Base-by-base conservation (phyloP, 1,139 yeast species). In the Yamadazyma atmosphaerica region DNA sequence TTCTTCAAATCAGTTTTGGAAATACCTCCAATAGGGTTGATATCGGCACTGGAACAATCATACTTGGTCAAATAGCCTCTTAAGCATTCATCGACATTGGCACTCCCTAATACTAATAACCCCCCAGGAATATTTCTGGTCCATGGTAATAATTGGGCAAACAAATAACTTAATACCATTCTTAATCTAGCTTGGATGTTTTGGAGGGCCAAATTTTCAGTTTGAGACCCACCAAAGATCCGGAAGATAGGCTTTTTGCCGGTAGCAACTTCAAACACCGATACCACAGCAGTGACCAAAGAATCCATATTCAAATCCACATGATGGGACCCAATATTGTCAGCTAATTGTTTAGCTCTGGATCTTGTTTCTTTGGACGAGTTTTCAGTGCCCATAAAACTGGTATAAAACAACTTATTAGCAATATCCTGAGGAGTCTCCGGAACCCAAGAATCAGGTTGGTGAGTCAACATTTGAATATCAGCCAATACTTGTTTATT, bases 111-210 rank as follows among this genome's bases (percentile, higher is more conserved):
- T 7, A 92, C 99, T 32, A 92, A 69, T 36, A 92, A 65, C 0
- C 98, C 96, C 4, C 89, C 89, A 12, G 81, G 74, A 35, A 76
- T 71, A 24, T 73, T 70, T 49, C 98, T 75, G 12, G 89, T 86
- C 98, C 98, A 92, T 4, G 99, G 98, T 40, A 92, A 70, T 37
- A 92, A 68, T 55, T 92, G 96, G 0, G 99, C 98, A 73, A 92
- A 89, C 34, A 92, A 63, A 56, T 92, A 92, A 18, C 96, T 86
- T 38, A 90, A 63, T 1, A 92, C 97, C 99, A 92, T 92, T 60
- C 99, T 74, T 41, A 89, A 65, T 44, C 99, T 77, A 0, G 98
- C 98, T 65, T 92, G 98, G 49, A 92, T 92, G 58, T 92, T 92
- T 60, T 92, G 98, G 38, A 92, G 65, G 0, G 98, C 98, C 53